A percentile compares a stretch with the other conserved stretches of the same genome.
Evolutionary conservation across 1,284 basidiomycete species (phyloP).

Genomic region (Puccinia coronata): DNA sequence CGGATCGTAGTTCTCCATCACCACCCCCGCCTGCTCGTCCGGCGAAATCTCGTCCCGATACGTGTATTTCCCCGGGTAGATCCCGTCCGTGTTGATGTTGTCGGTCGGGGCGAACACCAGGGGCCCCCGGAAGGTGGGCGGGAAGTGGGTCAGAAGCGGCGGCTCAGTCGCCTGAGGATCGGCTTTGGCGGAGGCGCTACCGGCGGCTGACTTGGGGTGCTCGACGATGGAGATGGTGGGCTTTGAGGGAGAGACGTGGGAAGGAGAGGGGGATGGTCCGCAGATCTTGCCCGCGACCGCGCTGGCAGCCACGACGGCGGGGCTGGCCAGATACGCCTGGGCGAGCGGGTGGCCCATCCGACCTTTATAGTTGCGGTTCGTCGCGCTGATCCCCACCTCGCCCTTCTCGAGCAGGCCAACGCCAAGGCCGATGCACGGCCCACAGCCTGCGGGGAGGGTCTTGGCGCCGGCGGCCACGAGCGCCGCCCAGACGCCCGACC

Average conservation of each 20-base stretch:
- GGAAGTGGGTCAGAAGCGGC: conserved; percentile 76
- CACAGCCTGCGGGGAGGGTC: conserved; percentile 90
- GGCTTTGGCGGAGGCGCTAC: background rate
- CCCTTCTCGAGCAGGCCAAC: conserved; percentile 90
- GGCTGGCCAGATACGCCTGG: conserved; percentile 90
- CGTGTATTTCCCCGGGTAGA: conserved; percentile 99
- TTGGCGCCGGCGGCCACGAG: conserved; percentile 85
- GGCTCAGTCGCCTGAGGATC: conserved; percentile 62
- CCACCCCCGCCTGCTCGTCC: conserved; percentile 89
- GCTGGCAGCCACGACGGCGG: conserved; percentile 93
- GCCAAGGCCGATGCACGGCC: conserved; percentile 95
- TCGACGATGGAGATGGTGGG: conserved; percentile 17
- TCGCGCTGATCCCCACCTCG: conserved; percentile 92
- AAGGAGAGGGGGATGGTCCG: conserved; percentile 64
- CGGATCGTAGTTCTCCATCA: conserved; percentile 95
- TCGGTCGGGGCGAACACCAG: conserved; percentile 92
- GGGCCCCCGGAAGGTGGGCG: conserved; percentile 75
- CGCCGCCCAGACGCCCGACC: conserved; percentile 81
- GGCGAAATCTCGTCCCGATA: conserved; percentile 98
- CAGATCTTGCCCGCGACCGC: conserved; percentile 89
- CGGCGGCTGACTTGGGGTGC: conserved; percentile 5
- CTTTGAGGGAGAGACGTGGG: background rate
- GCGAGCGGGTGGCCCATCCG: conserved; percentile 96
- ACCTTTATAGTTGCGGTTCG: conserved; percentile 98
- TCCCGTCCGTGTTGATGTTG: conserved; percentile 96